A percentile compares a stretch with the other conserved stretches of the same genome.
These are phyloP conservation scores for Phascolomyces articulosus DNA, from an alignment of 371 early-diverging fungal species.

Conservation along the genomic window DNA sequence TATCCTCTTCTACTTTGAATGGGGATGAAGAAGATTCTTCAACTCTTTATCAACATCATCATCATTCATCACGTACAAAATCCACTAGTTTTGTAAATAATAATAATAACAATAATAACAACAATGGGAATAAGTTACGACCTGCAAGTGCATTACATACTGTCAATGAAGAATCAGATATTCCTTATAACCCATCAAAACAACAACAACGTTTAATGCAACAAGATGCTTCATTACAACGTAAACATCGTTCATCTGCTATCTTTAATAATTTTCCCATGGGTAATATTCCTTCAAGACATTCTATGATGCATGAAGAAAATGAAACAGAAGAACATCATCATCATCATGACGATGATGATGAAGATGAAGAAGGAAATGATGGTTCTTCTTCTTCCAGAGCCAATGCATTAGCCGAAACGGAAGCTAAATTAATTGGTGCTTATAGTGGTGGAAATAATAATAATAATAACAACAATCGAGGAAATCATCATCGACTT, in stretches of 20 bases:
- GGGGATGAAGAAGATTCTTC: constrained; percentile 1
- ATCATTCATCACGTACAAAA: constrained; percentile 21
- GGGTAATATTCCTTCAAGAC: background rate
- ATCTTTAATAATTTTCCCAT: constrained; percentile 41
- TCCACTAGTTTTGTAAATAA: constrained; percentile 6
- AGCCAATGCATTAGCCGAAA: constrained; percentile 47
- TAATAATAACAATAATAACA: background rate
- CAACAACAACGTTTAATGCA: background rate
- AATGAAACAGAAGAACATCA: too few relatives aligned
- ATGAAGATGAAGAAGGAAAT: constrained; percentile 17
- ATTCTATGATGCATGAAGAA: background rate
- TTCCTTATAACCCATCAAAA: background rate
- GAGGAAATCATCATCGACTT: constrained; percentile 1
- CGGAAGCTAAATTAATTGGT: constrained; percentile 51
- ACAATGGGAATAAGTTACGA: background rate
- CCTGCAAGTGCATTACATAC: constrained; percentile 29
- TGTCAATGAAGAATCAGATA: constrained; percentile 37
- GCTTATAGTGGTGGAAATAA: constrained; percentile 7
- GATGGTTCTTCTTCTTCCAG: constrained; percentile 26
- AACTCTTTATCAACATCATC: background rate
- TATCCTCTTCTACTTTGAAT: constrained; percentile 2
- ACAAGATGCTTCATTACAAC: constrained; percentile 13
- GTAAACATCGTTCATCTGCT: constrained; percentile 36
- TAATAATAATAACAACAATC: background rate
- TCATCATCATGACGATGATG: background rate